Percentiles rank a stretch among this genome's conserved stretches.
Evolutionary conservation across 2,329 filamentous ascomycete species (phyloP).

Genomic region (Xylariales sp.): DNA sequence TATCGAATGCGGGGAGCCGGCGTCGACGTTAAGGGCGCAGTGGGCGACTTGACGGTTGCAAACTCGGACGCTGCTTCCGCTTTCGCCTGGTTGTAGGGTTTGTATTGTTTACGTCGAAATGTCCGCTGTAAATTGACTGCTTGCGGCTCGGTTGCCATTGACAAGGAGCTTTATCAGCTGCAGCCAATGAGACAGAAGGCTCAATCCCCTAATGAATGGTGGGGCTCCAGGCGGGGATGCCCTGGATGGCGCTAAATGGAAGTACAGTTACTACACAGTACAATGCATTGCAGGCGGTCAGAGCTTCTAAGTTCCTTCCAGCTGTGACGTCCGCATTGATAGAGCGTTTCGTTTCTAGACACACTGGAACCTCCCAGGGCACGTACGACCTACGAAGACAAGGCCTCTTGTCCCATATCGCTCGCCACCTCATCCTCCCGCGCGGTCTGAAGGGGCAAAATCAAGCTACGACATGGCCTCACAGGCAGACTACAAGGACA

Average conservation of each 20-base stretch:
- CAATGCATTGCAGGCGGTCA: slow-evolving; percentile 9
- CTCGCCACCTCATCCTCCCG: not conserved
- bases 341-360: not conserved
- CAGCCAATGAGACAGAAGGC: not conserved
- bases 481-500: slow-evolving; percentile 67
- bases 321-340: slow-evolving; percentile 8
- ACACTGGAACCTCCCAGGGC: not conserved
- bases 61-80: slow-evolving; percentile 4
- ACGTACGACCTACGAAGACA: slow-evolving; percentile 3
- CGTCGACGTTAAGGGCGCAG: too few species aligned
- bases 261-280: too few species aligned
- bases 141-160: too few species aligned
- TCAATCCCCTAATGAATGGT: slow-evolving; percentile 1
- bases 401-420: slow-evolving; percentile 3
- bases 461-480: slow-evolving; percentile 36
- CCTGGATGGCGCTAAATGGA: too few species aligned
- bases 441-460: not conserved
- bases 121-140: slow-evolving; percentile 3
- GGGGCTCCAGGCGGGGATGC: too few species aligned
- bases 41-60: not conserved
- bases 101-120: not conserved
- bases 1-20: too few species aligned
- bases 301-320: slow-evolving; percentile 3
- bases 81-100: not conserved
- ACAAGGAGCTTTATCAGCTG: not conserved